Base-by-base conservation (phyloP, 2,329 filamentous ascomycete species). In the Ilyonectria mors-panacis region DNA sequence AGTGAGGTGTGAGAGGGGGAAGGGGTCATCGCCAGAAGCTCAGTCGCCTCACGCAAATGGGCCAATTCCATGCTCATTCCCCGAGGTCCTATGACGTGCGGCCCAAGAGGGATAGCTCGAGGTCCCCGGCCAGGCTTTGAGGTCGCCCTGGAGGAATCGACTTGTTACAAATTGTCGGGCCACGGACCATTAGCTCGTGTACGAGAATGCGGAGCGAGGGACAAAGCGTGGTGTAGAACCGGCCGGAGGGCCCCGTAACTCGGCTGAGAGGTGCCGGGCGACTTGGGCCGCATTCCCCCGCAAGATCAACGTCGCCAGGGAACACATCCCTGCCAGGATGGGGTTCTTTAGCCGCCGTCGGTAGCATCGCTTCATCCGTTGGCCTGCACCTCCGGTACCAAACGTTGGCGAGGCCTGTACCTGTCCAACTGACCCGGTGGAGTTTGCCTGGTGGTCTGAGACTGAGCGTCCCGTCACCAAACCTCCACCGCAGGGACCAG, bases 251-350 rank as follows among this genome's bases (percentile, higher is more conserved):
- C 8, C 8, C 37, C 37, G 37, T 6, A 42, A 42, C 37, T 42
- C 37, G 37, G 7, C 17, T 42, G 13, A 42, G 37, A 37, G 50
- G n/a, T 53, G 50, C 50, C 50, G n/a, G 28, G 30, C 47, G 28
- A 51, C 47, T 17, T 33, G 6, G 12, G 26, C 47, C 47, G n/a
- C 15, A 51, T 51, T 50, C 37, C 66, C 66, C 66, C 68, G 63
- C 68, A 66, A 64, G 63, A 66, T 70, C 68, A 47, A 35, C 57
- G 42, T 62, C 63, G 60, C 39, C 4, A 12, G 28, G 62, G 19
- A 47, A 59, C 15, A 12, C 37, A 59, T 61, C 59, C 57, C 26
- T 69, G 35, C 55, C 26, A 51, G 13, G 47, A n/a, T 45, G 15
- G 59, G 30, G 48, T 33, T 54, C 10, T 68, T 54, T 58, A 60